Evolutionary conservation across 2,329 filamentous ascomycete species (phyloP).

Genomic region (Chalaropsis ovoidea): DNA sequence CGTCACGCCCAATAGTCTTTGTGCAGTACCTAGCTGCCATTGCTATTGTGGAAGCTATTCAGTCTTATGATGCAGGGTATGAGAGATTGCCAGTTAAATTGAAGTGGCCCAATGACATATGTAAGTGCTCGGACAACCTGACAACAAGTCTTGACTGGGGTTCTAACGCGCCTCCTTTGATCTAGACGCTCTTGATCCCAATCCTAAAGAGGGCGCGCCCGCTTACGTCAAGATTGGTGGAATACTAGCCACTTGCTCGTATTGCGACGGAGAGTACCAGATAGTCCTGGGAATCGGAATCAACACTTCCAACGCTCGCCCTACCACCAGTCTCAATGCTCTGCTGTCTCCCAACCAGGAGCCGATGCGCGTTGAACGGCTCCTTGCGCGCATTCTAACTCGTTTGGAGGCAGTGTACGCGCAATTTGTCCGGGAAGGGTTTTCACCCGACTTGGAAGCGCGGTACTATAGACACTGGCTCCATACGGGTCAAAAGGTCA

Average conservation of each 20-base stretch:
- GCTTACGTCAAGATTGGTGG: conserved; percentile 83
- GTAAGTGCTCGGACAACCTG: conserved; percentile 37
- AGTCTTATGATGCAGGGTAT: conserved; percentile 68
- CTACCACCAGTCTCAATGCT: conserved; percentile 76
- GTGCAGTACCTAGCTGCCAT: conserved; percentile 87
- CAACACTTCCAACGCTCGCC: conserved; percentile 72
- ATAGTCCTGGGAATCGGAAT: conserved; percentile 78
- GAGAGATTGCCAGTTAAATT: conserved; percentile 66
- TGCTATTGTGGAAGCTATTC: conserved; percentile 74
- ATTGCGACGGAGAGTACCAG: conserved; percentile 66
- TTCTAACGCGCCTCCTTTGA: background rate
- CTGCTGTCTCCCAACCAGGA: conserved; percentile 44
- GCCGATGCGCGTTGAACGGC: conserved; percentile 62
- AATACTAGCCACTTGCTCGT: conserved; percentile 82
- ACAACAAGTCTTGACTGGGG: conserved; percentile 24
- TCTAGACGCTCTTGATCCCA: conserved; percentile 56
- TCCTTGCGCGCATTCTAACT: conserved; percentile 71
- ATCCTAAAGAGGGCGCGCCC: conserved; percentile 37
- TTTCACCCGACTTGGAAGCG: conserved; percentile 59
- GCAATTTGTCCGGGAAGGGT: conserved; percentile 65
- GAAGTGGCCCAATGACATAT: conserved; percentile 98
- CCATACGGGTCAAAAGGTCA: conserved; percentile 62
- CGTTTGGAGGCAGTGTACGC: conserved; percentile 68
- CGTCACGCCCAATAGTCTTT: conserved; percentile 74
- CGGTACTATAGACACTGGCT: conserved; percentile 79